These are phyloP conservation scores for Vitis amurensis DNA, from an alignment of 164 flowering plant genomes.

Conservation along the genomic window DNA sequence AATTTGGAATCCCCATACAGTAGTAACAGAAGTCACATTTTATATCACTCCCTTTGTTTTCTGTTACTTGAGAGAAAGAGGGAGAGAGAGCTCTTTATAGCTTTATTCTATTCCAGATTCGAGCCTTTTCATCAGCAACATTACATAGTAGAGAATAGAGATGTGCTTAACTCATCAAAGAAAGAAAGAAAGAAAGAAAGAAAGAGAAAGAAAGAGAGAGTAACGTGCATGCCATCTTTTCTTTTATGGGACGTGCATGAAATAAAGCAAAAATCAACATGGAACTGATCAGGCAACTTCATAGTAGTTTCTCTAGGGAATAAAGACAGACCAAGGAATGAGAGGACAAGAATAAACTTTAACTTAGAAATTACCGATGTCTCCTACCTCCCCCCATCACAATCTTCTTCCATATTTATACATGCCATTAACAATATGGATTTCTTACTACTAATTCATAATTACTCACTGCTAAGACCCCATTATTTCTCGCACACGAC, in stretches of 20 bases:
- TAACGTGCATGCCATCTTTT: slow-evolving; percentile 39
- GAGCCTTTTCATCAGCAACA: slow-evolving; percentile 11
- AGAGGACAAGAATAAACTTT: slow-evolving; percentile 45
- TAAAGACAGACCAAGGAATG: slow-evolving; percentile 33
- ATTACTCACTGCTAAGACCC: too few relatives aligned
- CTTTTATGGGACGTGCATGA: slow-evolving; percentile 47
- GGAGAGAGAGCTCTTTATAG: slow-evolving; percentile 25
- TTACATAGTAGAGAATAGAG: slow-evolving; percentile 9
- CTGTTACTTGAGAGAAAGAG: slow-evolving; percentile 12
- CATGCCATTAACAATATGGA: too few relatives aligned
- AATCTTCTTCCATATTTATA: too few relatives aligned
- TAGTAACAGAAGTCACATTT: slow-evolving; percentile 18
- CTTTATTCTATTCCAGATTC: slow-evolving; percentile 46
- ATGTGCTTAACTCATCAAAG: slow-evolving; percentile 4
- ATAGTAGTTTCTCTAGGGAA: slow-evolving; percentile 56
- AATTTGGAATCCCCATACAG: slow-evolving; percentile 9
- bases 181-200: slow-evolving; percentile 27
- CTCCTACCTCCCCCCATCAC: not conserved
- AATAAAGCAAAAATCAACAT: slow-evolving; percentile 26
- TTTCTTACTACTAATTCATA: too few relatives aligned
- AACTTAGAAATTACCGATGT: slow-evolving; percentile 13
- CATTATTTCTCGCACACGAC: too few relatives aligned
- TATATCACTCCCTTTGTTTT: slow-evolving; percentile 8
- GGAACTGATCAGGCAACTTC: slow-evolving; percentile 37
- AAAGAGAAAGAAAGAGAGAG: slow-evolving; percentile 28